phyloP scores from a whole-genome alignment of 2,329 filamentous ascomycete species.

The Fusarium keratoplasticum region DNA sequence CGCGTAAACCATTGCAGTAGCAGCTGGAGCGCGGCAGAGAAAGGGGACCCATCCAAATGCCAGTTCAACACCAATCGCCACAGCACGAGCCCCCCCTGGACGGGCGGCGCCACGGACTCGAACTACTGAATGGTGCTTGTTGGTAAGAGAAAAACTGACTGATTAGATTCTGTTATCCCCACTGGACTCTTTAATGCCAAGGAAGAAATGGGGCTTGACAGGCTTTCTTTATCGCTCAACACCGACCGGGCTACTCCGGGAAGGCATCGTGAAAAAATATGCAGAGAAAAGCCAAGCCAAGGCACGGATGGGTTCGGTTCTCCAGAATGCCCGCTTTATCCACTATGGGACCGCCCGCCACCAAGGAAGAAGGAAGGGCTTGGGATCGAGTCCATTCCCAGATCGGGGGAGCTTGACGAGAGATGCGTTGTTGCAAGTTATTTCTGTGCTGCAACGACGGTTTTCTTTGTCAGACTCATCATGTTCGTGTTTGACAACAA shows the following conservation, averaged over 20 bases:
- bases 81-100: slow-evolving; percentile 25
- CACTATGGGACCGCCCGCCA: slow-evolving; percentile 15
- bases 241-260: slow-evolving; percentile 17
- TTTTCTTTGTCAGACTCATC: neutral
- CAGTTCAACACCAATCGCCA: slow-evolving; percentile 31
- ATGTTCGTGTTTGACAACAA: neutral
- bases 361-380: slow-evolving; percentile 25
- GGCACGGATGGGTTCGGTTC: slow-evolving; percentile 17
- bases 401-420: slow-evolving; percentile 13
- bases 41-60: slow-evolving; percentile 4
- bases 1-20: neutral
- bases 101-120: slow-evolving; percentile 8
- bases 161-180: neutral
- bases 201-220: slow-evolving; percentile 5
- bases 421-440: neutral
- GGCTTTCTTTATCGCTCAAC: slow-evolving; percentile 20
- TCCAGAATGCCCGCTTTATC: slow-evolving; percentile 12
- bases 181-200: slow-evolving; percentile 6
- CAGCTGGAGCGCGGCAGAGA: neutral
- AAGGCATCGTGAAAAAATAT: slow-evolving; percentile 21
- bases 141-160: slow-evolving; percentile 1
- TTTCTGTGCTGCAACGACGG: neutral
- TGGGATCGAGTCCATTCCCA: slow-evolving; percentile 25
- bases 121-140: neutral
- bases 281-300: neutral